Base-by-base conservation (phyloP, 2,329 filamentous ascomycete genomes). In the Claviceps sorghi region DNA sequence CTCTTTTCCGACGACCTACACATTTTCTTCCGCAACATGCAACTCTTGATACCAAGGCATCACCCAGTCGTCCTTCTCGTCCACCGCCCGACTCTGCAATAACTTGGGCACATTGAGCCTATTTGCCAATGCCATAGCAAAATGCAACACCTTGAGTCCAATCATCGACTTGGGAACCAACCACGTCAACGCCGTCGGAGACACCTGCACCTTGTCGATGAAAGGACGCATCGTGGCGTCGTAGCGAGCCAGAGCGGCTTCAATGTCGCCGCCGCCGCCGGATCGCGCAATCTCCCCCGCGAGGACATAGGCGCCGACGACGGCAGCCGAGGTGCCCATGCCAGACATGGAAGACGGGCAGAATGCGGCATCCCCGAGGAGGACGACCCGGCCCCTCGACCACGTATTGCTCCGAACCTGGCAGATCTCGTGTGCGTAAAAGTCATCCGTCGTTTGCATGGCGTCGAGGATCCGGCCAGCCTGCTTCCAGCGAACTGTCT, bases 261-360 rank as follows among this genome's bases (percentile, higher is more conserved):
- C 30, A 3, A 68, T 42, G 34, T 64, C 58, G 21, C 56, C 53
- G 30, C 13, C 45, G 13, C 56, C 19, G 19, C 56, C 53, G 21
- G 58, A 56, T 43, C 51, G 53, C 11, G 52, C 50, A 9, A 75
- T 62, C 48, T 73, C 72, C 1, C 75, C 74, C 0, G 75, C 75
- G 2, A 79, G 65, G 1, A 76, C 62, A 56, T 79, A 79, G 1
- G 72, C 76, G 1, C 69, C 69, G 0, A 70, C 58, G n/a, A 78
- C 56, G 1, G 70, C 70, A 2, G 67, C 57, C 1, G 65, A 68
- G 1, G 72, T 75, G n/a, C 74, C 73, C 64, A 71, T 69, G 0
- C 76, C 75, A 0, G 70, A 71, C 3, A 56, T 40, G 67, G 55
- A 4, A 65, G 67, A 8, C 64, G 69, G 1, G 68, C 72, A 55